These are phyloP conservation scores for Aegle marmelos DNA, from an alignment of 345 rosid species.

Conservation along the genomic window DNA sequence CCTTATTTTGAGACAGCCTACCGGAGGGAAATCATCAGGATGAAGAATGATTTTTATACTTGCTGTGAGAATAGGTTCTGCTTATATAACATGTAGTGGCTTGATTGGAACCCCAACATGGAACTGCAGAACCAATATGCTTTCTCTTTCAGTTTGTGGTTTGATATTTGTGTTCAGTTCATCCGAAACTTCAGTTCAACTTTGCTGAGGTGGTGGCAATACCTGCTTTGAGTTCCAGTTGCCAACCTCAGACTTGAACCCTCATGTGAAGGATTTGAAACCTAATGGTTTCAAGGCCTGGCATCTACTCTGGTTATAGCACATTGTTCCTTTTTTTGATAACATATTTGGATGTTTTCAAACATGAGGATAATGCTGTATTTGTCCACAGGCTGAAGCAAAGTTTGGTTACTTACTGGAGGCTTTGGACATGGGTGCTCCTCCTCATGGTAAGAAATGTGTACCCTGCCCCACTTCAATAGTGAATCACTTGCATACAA, in stretches of 20 bases:
- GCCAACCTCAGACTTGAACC: background rate
- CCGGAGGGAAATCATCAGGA: background rate
- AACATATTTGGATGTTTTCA: background rate
- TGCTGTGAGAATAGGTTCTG: background rate
- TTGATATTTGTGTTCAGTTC: background rate
- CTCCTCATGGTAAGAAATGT: constrained; percentile 78
- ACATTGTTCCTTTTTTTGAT: background rate
- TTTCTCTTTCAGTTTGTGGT: background rate
- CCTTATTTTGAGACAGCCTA: background rate
- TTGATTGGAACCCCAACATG: background rate
- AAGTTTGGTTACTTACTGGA: constrained; percentile 96
- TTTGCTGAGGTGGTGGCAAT: background rate
- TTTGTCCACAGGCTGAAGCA: constrained; percentile 66
- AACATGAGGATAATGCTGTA: background rate
- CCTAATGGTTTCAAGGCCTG: background rate
- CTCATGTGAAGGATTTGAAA: background rate
- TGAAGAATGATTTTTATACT: background rate
- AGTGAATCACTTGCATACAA: background rate
- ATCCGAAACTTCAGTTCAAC: background rate
- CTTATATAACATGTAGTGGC: background rate
- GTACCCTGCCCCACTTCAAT: background rate
- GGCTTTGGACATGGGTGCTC: constrained; percentile 99
- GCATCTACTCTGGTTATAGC: background rate
- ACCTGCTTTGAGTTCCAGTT: background rate
- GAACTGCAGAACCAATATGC: background rate